A percentile compares a stretch with the other conserved stretches of the same genome.
Conservation (phyloP, 345 rosid species). For the Citrus sp. region DNA sequence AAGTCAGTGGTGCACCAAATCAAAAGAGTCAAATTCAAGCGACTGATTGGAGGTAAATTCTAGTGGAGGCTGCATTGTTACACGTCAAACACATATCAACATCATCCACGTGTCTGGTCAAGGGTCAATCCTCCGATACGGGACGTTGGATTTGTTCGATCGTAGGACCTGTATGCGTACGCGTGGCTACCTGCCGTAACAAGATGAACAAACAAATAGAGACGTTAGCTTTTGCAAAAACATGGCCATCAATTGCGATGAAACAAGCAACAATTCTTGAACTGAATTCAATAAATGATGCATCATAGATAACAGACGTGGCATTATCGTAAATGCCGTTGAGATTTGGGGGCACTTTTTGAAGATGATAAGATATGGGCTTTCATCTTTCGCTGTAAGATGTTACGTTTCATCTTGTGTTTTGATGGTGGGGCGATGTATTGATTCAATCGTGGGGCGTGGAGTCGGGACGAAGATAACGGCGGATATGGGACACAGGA, state of each 20-base stretch:
- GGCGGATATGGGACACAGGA: neutral
- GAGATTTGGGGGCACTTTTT: neutral
- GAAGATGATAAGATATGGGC: neutral
- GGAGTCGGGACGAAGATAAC: constrained; percentile 14
- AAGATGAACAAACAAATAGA: no score
- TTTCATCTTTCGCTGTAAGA: no score
- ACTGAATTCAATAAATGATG: neutral
- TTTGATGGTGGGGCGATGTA: neutral
- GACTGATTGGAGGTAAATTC: neutral
- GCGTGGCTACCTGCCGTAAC: neutral
- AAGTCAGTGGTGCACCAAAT: neutral
- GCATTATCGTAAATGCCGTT: constrained; percentile 6
- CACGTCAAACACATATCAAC: neutral
- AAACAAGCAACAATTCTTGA: neutral
- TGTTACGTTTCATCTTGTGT: no score
- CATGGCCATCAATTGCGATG: neutral
- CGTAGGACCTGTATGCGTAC: neutral
- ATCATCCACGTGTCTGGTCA: neutral
- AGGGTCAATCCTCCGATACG: constrained; percentile 3
- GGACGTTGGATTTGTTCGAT: constrained; percentile 1
- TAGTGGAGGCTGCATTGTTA: neutral
- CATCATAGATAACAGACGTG: neutral
- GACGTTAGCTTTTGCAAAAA: neutral
- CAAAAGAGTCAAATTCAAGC: neutral
- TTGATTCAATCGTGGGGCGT: neutral